phyloP scores from a whole-genome alignment of 305 asterid genomes.

The Petunia hybrid region DNA sequence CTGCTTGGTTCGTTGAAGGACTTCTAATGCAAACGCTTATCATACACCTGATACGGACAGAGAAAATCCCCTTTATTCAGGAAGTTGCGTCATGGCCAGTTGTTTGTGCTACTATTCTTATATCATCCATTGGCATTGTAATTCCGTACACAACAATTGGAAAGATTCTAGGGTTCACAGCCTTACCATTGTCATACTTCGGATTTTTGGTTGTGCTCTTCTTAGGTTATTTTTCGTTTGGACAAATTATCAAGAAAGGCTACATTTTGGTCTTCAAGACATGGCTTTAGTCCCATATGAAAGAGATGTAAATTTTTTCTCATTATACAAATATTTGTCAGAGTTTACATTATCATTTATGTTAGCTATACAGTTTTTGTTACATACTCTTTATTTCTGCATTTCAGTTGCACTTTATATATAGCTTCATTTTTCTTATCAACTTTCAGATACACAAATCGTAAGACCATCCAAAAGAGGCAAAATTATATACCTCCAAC shows the following conservation, averaged over 20 bases:
- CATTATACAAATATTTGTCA: too few species aligned
- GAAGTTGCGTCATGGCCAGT: conserved; percentile 43
- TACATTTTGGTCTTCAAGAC: conserved; percentile 33
- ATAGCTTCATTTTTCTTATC: neutral
- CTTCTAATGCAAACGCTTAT: conserved; percentile 40
- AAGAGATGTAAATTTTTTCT: neutral
- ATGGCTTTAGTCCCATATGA: conserved; percentile 30
- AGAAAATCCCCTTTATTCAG: conserved; percentile 36
- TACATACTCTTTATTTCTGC: too few species aligned
- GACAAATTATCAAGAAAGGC: conserved; percentile 34
- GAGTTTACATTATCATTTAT: too few species aligned
- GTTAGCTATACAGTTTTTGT: too few species aligned
- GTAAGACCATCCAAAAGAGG: neutral
- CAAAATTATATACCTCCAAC: too few species aligned
- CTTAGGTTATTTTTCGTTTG: conserved; percentile 33
- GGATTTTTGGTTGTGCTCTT: conserved; percentile 36
- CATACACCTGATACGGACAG: conserved; percentile 38
- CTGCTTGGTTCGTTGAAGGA: conserved; percentile 40
- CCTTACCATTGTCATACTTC: conserved; percentile 36
- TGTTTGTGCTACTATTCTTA: conserved; percentile 34
- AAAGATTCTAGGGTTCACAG: conserved; percentile 5
- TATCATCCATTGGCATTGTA: conserved; percentile 37
- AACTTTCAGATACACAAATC: neutral
- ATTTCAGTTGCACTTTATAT: neutral
- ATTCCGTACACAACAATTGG: conserved; percentile 33